Conservation (phyloP, 2,329 filamentous ascomycete genomes). For the Neonectria punicea region DNA sequence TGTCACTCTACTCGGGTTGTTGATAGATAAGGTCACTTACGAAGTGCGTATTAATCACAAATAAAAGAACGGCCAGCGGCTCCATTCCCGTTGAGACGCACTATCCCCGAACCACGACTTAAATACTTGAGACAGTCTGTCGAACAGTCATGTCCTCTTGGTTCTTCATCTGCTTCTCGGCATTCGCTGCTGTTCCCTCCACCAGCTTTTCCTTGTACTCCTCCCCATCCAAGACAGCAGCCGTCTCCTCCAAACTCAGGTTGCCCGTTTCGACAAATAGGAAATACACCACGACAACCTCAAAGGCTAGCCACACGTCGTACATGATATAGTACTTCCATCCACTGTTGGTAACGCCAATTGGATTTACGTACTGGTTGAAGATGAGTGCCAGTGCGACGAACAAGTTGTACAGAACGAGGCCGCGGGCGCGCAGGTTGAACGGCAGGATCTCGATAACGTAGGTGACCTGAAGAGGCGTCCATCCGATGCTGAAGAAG, state of each 20-base stretch:
- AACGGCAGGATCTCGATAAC: conserved; percentile 56
- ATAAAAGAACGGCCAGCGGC: too few relatives aligned
- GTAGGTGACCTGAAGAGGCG: conserved; percentile 15
- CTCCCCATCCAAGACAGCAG: conserved; percentile 15
- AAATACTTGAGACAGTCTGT: neutral
- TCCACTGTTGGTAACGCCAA: conserved; percentile 41
- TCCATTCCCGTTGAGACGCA: too few relatives aligned
- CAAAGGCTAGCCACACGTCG: conserved; percentile 22
- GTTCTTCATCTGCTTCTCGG: neutral
- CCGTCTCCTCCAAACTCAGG: conserved; percentile 22
- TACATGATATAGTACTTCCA: conserved; percentile 30
- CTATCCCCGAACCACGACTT: neutral
- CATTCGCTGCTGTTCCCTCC: neutral
- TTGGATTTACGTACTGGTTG: conserved; percentile 55
- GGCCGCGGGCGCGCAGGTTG: conserved; percentile 42
- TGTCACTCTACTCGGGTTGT: too few relatives aligned
- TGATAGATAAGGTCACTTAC: too few relatives aligned
- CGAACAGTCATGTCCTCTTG: neutral
- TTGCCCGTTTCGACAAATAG: conserved; percentile 19
- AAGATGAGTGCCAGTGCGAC: conserved; percentile 44
- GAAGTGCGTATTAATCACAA: too few relatives aligned
- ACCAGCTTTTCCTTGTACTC: conserved; percentile 15
- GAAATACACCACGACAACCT: conserved; percentile 23
- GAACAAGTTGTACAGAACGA: conserved; percentile 40
- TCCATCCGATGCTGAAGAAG: conserved; percentile 8